Base-by-base conservation (phyloP, 2,329 filamentous ascomycete species). In the Teratosphaeria epicoccoides region DNA sequence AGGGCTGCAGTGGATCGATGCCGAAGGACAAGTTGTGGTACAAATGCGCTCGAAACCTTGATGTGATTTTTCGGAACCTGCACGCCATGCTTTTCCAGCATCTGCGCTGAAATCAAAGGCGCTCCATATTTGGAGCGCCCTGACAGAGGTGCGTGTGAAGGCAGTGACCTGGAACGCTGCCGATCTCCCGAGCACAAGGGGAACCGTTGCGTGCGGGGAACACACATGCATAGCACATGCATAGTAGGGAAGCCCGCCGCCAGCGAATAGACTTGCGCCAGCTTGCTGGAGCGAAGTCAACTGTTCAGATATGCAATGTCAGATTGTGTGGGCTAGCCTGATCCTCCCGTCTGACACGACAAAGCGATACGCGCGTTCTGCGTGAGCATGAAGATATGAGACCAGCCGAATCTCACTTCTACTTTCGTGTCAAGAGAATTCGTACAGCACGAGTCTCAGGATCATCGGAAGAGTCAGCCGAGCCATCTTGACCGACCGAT, bases 1-100 rank as follows among this genome's bases (percentile, higher is more conserved):
- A 7, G 77, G 77, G 0, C 72, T 80, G 12, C 70, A 71, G 46
- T 95, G 88, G 87, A 68, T 84, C 49, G 88, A 83, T 66, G 80
- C 76, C 0, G 75, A 76, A 1, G 82, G 82, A 0, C 62, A 76
- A 33, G 70, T 71, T 0, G 71, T 86, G 7, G 70, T 83, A 37
- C 69, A 71, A 56, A 78, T 80, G 73, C 63, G 48, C 6, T 48
- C 46, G 14, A 40, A 40, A 17, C 6, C n/a, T 7, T 40, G n/a
- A 40, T 40, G 20, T 17, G 33, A 7, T 6, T 9, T n/a, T 40
- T 17, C 9, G 17, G 33, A 17, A 17, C 6, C 33, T 40, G 14
- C 14, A 40, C 14, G 14, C n/a, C 3, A 1, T 20, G 33, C 9
- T 9, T 22, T 40, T 14, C 7, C 28, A 4, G 28, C 14, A 29